Evolutionary conservation across 176 grass and related monocot species (phyloP).

Genomic region (Rhynchospora tenuis): DNA sequence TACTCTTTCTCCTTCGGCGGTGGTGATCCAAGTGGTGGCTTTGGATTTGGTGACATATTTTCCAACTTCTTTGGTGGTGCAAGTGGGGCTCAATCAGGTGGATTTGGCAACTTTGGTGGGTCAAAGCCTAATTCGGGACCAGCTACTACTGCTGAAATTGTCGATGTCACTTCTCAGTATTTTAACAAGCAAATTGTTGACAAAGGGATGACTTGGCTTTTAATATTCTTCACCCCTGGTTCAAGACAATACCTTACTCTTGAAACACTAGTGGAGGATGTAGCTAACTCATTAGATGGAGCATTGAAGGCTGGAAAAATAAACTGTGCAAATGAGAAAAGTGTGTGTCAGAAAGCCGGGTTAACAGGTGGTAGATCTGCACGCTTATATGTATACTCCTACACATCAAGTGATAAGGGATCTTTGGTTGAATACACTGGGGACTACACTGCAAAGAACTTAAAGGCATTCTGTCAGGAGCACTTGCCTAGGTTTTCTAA

Average conservation of each 20-base stretch:
- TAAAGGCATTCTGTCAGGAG: slow-evolving; percentile 87
- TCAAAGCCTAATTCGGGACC: slow-evolving; percentile 30
- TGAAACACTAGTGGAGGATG: slow-evolving; percentile 60
- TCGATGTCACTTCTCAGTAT: slow-evolving; percentile 53
- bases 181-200: slow-evolving; percentile 81
- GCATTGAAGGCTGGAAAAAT: slow-evolving; percentile 79
- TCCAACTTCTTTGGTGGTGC: slow-evolving; percentile 68
- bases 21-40: slow-evolving; percentile 52
- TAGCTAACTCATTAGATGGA: slow-evolving; percentile 53
- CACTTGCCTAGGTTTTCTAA: slow-evolving; percentile 87
- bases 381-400: slow-evolving; percentile 75
- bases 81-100: slow-evolving; percentile 36
- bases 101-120: slow-evolving; percentile 41
- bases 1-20: slow-evolving; percentile 92
- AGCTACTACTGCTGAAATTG: slow-evolving; percentile 36
- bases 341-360: slow-evolving; percentile 58
- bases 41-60: slow-evolving; percentile 76
- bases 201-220: slow-evolving; percentile 82
- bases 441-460: slow-evolving; percentile 58
- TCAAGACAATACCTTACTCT: slow-evolving; percentile 46
- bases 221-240: slow-evolving; percentile 67
- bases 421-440: slow-evolving; percentile 86
- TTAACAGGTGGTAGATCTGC: slow-evolving; percentile 46
- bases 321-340: slow-evolving; percentile 63
- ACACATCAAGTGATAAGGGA: slow-evolving; percentile 48